Evolutionary conservation across 106 monocot species (phyloP), one percentile per base, ranked within the genome.

Genomic region (Allium cepa): DNA sequence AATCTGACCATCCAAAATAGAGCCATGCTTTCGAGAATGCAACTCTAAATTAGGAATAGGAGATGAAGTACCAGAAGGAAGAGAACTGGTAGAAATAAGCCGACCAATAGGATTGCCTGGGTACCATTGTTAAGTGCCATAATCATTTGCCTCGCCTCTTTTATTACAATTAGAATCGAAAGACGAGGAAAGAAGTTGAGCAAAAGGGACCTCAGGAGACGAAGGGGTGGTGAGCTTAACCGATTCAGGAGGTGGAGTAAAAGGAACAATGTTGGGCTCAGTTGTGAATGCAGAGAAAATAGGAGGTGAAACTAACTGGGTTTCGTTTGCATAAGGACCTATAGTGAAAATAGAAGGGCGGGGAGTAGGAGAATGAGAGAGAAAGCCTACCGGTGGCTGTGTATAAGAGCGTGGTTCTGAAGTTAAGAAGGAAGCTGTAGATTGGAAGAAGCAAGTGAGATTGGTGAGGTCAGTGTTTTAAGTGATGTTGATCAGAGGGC

Each of bases 191-290:
- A 92, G 50, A 56, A 99, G 86, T 15, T 70, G 63, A 2, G 97
- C 92, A 78, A 87, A 99, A 36, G 97, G 97, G 5, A 99, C 97
- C 72, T 99, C 97, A 9, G 97, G 97, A 22, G 97, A 97, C 8
- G 97, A 84, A 59, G 92, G 92, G 27, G 92, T 92, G 11, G 97
- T 92, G 9, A 84, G 64, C 63, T 89, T 84, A 12, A 92, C 63
- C 17, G 86, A 59, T 69, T 97, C 96, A 9, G 96, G 86, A 55
- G 96, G 96, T 5, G 95, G 95, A 61, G 92, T 99, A 13, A 99
- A 80, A n/a, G 89, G 77, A 16, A 92, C 89, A 26, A 92, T 99
- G 14, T 86, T 87, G 46, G 97, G 92, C 73, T 99, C 97, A 22
- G 97, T 99, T 68, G 88, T 97, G 72, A 97, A 87, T 27, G 88